These are phyloP conservation scores for Boletus insuetus DNA, from an alignment of 768 basidiomycete genomes.

Conservation along the genomic window DNA sequence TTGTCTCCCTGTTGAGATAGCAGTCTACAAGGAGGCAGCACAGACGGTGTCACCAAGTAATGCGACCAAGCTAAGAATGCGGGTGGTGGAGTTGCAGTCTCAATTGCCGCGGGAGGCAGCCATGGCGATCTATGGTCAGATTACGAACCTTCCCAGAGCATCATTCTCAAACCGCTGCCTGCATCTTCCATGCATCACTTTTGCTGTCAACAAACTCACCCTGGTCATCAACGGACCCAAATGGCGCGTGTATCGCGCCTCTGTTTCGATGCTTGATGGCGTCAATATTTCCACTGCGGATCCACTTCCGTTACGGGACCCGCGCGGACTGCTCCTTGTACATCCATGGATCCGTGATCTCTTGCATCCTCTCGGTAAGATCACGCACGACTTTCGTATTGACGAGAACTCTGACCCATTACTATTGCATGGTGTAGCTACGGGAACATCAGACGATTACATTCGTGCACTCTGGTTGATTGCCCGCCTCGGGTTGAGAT, in stretches of 20 bases:
- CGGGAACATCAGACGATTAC: neutral
- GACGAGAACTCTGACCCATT: neutral
- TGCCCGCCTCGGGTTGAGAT: slow-evolving; percentile 1
- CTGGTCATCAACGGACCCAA: neutral
- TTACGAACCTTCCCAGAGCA: neutral
- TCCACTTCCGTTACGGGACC: neutral
- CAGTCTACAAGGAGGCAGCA: neutral
- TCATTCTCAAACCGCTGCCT: neutral
- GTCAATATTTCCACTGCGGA: neutral
- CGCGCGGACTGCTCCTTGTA: neutral
- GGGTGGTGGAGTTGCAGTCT: neutral
- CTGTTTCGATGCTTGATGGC: neutral
- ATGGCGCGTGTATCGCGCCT: neutral
- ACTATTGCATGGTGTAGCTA: neutral
- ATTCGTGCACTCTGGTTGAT: slow-evolving; percentile 1
- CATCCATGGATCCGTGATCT: slow-evolving; percentile 4
- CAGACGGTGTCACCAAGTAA: neutral
- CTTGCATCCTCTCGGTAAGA: too few species aligned
- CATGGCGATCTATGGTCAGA: neutral
- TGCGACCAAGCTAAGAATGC: neutral
- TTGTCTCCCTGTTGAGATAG: slow-evolving; percentile 2
- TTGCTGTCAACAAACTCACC: neutral
- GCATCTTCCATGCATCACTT: slow-evolving; percentile 3
- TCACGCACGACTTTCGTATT: neutral
- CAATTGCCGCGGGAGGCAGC: neutral